A percentile compares a stretch with the other conserved stretches of the same genome.
phyloP scores from a whole-genome alignment of 1,284 basidiomycete species.

The Phellopilus nigrolimitatus region DNA sequence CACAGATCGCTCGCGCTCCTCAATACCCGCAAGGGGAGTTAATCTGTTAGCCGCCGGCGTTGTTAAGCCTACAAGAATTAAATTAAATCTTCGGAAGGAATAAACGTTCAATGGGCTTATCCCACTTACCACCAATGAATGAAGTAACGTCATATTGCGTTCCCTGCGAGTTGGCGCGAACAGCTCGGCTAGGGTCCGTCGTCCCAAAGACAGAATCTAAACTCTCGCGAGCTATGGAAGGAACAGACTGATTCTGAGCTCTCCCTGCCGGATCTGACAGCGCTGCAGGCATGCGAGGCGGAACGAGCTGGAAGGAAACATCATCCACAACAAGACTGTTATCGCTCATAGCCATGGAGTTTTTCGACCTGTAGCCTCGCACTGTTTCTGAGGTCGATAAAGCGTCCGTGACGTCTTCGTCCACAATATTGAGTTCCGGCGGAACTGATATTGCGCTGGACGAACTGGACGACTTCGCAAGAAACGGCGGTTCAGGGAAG shows the following conservation, averaged over 20 bases:
- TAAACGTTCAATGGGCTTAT: not conserved
- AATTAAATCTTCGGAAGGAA: not conserved
- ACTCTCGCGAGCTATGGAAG: slow-evolving; percentile 32
- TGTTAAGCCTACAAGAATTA: slow-evolving; percentile 24
- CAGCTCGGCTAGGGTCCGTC: slow-evolving; percentile 21
- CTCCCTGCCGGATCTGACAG: slow-evolving; percentile 14
- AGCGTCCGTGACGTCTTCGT: slow-evolving; percentile 3
- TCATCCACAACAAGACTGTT: slow-evolving; percentile 22
- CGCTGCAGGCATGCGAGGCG: slow-evolving; percentile 28
- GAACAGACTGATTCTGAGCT: slow-evolving; percentile 28
- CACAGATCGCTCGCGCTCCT: slow-evolving; percentile 12
- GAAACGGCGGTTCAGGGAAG: slow-evolving; percentile 59
- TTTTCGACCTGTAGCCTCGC: not conserved
- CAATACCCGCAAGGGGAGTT: slow-evolving; percentile 14
- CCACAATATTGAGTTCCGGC: not conserved
- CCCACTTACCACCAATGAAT: slow-evolving; percentile 59
- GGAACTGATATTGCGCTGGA: slow-evolving; percentile 2
- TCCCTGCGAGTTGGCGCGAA: slow-evolving; percentile 39
- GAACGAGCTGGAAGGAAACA: slow-evolving; percentile 24
- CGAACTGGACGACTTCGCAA: slow-evolving; percentile 13
- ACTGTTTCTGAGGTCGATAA: not conserved
- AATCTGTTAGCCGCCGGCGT: slow-evolving; percentile 15
- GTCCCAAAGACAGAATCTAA: slow-evolving; percentile 27
- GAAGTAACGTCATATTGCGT: slow-evolving; percentile 71
- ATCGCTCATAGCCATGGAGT: slow-evolving; percentile 10